Conservation (phyloP, 495 filamentous ascomycete species). For the Penicillium soppii region DNA sequence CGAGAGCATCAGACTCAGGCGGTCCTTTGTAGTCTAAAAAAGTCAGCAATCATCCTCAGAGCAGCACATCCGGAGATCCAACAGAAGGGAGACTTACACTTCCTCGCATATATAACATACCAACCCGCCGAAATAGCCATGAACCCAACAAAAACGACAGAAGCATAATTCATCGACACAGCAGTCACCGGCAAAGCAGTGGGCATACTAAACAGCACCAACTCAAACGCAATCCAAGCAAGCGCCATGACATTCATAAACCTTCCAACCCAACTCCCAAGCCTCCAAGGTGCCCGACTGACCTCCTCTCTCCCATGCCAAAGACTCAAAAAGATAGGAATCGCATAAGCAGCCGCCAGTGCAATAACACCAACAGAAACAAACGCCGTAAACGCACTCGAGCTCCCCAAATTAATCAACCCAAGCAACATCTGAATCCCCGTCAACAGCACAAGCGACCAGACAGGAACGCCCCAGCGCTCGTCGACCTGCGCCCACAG, state of each 20-base stretch:
- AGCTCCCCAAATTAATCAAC: constrained; percentile 63
- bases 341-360: constrained; percentile 56
- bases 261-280: constrained; percentile 54
- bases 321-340: constrained; percentile 57
- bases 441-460: constrained; percentile 35
- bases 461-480: constrained; percentile 34
- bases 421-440: constrained; percentile 50
- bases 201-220: constrained; percentile 59
- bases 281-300: constrained; percentile 52
- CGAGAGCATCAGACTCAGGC: constrained; percentile 39
- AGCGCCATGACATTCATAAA: constrained; percentile 55
- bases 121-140: constrained; percentile 40
- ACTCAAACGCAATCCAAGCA: constrained; percentile 59
- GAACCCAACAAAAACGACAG: constrained; percentile 61
- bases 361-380: constrained; percentile 62
- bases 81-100: constrained; percentile 30
- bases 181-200: constrained; percentile 46
- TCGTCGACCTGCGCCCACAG: constrained; percentile 34
- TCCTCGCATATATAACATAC: constrained; percentile 47
- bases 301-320: constrained; percentile 51
- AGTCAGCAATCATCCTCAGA: constrained; percentile 2
- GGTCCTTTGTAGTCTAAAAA: constrained; percentile 45
- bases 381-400: constrained; percentile 62
- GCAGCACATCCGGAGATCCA: background rate
- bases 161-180: constrained; percentile 60